A percentile compares a stretch with the other conserved stretches of the same genome.
phyloP scores from a whole-genome alignment of 768 basidiomycete genomes.

The Tricholoma sp. region DNA sequence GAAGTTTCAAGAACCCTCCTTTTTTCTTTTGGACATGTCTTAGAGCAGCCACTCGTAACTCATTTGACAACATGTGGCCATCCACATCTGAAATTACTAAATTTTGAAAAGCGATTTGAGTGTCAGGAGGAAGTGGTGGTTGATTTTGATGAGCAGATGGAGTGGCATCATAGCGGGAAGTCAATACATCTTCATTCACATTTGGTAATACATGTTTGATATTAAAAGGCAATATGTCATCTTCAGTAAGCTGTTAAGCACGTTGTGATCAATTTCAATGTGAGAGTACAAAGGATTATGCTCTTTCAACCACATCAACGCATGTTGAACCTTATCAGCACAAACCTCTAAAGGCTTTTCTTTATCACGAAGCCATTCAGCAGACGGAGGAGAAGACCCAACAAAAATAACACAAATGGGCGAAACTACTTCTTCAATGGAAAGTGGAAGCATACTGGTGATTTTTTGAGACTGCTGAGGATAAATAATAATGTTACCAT shows the following conservation, averaged over 20 bases:
- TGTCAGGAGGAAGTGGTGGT: not conserved
- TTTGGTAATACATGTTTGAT: conserved; percentile 1
- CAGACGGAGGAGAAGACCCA: conserved; percentile 22
- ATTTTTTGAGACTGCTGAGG: conserved; percentile 29
- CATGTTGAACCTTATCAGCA: conserved; percentile 23
- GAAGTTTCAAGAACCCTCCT: not conserved
- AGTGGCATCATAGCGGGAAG: not conserved
- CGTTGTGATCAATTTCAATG: conserved; percentile 19
- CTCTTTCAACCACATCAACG: conserved; percentile 30
- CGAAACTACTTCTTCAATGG: conserved; percentile 27
- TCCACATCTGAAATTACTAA: conserved; percentile 2
- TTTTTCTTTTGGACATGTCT: not conserved
- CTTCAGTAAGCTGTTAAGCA: conserved; percentile 14
- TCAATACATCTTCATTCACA: not conserved
- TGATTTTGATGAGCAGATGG: not conserved
- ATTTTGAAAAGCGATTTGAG: not conserved
- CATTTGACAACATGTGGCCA: not conserved
- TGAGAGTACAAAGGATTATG: conserved; percentile 32
- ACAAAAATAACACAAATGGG: conserved; percentile 38
- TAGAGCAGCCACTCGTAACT: not conserved
- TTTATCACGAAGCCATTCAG: conserved; percentile 27
- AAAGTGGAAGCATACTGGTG: conserved; percentile 27
- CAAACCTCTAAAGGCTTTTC: conserved; percentile 32
- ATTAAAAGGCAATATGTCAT: conserved; percentile 8
- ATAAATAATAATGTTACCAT: conserved; percentile 37